Percentiles rank a stretch among this genome's conserved stretches.
Evolutionary conservation across 257 asterid species (phyloP).

Genomic region (Nicotiana obtusifolia): DNA sequence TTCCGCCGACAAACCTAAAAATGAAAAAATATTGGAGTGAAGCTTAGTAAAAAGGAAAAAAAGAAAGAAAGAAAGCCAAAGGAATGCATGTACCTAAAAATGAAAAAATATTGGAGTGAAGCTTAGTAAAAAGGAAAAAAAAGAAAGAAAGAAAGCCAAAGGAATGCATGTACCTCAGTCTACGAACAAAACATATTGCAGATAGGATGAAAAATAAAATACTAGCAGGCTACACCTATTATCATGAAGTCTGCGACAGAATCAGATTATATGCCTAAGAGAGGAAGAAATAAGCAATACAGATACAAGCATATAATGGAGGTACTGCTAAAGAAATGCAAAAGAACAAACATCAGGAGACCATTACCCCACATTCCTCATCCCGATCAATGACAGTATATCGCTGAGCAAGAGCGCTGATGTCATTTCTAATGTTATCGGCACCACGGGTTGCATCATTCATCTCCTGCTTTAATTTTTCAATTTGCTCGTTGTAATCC

Average conservation of each 20-base stretch:
- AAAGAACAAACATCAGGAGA: constrained; percentile 16
- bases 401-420: constrained; percentile 87
- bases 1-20: constrained; percentile 76
- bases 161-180: background rate
- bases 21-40: constrained; percentile 9
- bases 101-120: constrained; percentile 5
- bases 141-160: background rate
- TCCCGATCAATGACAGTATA: constrained; percentile 76
- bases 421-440: constrained; percentile 92
- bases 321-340: background rate
- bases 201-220: background rate
- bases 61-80: background rate
- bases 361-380: constrained; percentile 96
- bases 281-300: background rate
- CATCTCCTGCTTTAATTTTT: constrained; percentile 95
- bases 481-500: constrained; percentile 94
- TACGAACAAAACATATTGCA: background rate
- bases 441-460: constrained; percentile 97
- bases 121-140: background rate
- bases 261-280: background rate
- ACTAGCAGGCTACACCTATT: background rate
- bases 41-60: background rate
- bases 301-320: background rate
- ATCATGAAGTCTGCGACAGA: background rate
- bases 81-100: constrained; percentile 13